Evolutionary conservation across 257 asterid genomes (phyloP), one percentile per base, ranked within the genome.

Genomic region (Coffea eugenioides): DNA sequence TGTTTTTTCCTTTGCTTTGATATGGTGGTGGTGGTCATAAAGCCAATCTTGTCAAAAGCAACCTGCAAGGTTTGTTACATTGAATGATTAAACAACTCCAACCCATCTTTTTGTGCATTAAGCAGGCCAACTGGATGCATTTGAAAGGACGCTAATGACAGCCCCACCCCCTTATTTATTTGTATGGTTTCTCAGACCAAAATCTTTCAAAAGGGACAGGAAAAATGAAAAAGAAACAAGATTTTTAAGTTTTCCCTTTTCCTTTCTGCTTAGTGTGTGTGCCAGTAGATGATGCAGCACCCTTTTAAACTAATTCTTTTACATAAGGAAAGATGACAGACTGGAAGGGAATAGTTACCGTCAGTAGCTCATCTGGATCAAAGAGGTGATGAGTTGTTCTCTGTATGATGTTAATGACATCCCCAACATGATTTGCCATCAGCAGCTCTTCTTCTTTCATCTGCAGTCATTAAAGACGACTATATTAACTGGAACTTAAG

Each of bases 1-100:
- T 95, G 99, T 84, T 93, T 95, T 81, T 95, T 95, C 93, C 98
- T 84, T 80, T 95, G 95, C 88, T 91, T 95, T 39, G 97, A 89
- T 83, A 95, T 89, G 74, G 82, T 90, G 34, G 92, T 90, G 25
- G 94, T 90, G 21, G 93, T 87, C 98, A 93, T 92, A 57, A 89
- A 89, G 27, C 99, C 98, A 69, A 93, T 90, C 87, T 90, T 88
- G 70, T 93, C 99, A 80, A 89, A 95, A 36, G 96, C 98, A 84
- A 89, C 94, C 99, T 95, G 85, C 81, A 76, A 14, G 34, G 51
- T n/a, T 80, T 51, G 75, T 76, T 36, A 61, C 45, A 54, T 59
- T 18, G 48, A 34, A 43, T 64, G 6, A 15, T 73, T 27, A 62
- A 3, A 31, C 12, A 25, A 5, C n/a, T 52, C 23, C 10, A 73